Percentiles rank a stretch among this genome's conserved stretches.
phyloP scores from a whole-genome alignment of 2,329 filamentous ascomycete species.

The Pseudocercospora crystallina region DNA sequence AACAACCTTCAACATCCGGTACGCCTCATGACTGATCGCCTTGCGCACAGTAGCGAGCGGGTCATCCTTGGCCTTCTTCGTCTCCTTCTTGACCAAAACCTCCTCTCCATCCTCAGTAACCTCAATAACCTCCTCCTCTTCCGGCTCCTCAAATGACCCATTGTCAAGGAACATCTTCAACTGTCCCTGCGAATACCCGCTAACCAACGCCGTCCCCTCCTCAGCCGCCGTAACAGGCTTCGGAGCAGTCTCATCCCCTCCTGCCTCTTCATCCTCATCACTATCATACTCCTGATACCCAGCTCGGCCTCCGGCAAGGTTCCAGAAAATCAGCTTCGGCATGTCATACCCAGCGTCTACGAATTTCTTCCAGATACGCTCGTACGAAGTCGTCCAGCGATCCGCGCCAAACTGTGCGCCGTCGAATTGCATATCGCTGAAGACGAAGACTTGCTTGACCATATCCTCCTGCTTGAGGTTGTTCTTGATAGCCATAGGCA shows the following conservation, averaged over 20 bases:
- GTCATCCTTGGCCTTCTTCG: constrained; percentile 41
- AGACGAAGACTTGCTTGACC: constrained; percentile 62
- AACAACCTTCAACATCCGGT: constrained; percentile 56
- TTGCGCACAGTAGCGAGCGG: constrained; percentile 49
- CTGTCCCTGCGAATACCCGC: constrained; percentile 58
- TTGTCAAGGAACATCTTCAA: constrained; percentile 58
- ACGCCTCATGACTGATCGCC: constrained; percentile 55
- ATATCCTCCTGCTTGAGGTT: constrained; percentile 57
- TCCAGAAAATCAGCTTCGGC: constrained; percentile 63
- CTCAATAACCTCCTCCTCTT: constrained; percentile 40
- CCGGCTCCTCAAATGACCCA: constrained; percentile 46
- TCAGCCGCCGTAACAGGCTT: constrained; percentile 53
- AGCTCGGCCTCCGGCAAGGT: constrained; percentile 49
- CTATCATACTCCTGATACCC: constrained; percentile 7
- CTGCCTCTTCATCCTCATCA: neutral
- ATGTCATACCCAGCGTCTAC: constrained; percentile 55
- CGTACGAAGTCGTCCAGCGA: constrained; percentile 50
- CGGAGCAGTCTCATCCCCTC: constrained; percentile 35
- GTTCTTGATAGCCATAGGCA: constrained; percentile 54
- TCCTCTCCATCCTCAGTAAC: constrained; percentile 29
- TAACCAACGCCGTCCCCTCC: constrained; percentile 51
- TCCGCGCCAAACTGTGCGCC: constrained; percentile 23
- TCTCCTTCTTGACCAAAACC: constrained; percentile 28
- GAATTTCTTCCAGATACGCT: constrained; percentile 51
- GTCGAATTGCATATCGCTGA: constrained; percentile 63